Conservation (phyloP, 495 filamentous ascomycete species). For the Xylaria scruposa region DNA sequence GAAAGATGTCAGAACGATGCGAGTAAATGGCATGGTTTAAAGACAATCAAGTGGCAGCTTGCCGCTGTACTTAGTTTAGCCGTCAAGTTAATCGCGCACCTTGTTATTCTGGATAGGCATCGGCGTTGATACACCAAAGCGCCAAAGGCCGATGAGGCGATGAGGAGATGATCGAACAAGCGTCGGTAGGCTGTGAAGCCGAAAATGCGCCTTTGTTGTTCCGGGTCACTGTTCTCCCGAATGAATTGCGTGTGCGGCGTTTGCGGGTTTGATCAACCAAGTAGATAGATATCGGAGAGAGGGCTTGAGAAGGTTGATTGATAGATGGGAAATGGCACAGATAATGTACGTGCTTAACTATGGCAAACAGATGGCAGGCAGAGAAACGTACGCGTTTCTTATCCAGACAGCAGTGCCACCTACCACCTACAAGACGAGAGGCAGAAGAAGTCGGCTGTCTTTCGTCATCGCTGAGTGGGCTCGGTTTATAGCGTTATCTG, state of each 20-base stretch:
- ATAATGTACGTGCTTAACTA: not conserved
- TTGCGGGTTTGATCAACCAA: slow-evolving; percentile 23
- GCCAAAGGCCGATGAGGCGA: slow-evolving; percentile 1
- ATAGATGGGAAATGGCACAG: not conserved
- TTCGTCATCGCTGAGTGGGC: slow-evolving; percentile 20
- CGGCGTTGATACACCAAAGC: not conserved
- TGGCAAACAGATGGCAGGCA: slow-evolving; percentile 1
- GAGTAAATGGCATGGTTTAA: not conserved
- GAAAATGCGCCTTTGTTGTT: not conserved
- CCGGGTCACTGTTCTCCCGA: not conserved
- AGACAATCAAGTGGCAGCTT: not conserved
- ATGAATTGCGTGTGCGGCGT: not conserved
- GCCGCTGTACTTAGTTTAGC: not conserved
- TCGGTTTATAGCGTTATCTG: slow-evolving; percentile 7
- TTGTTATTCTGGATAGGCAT: not conserved
- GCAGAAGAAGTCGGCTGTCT: not conserved
- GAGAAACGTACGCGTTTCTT: slow-evolving; percentile 3
- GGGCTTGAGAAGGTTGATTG: not conserved
- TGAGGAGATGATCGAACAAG: slow-evolving; percentile 21
- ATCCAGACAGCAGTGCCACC: not conserved
- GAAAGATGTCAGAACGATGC: not conserved
- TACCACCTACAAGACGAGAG: not conserved
- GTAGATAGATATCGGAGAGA: not conserved
- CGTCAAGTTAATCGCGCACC: slow-evolving; percentile 4
- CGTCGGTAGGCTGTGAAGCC: slow-evolving; percentile 4